Evolutionary conservation across 2,329 filamentous ascomycete species (phyloP).

Genomic region (Trichoderma semiorbis): DNA sequence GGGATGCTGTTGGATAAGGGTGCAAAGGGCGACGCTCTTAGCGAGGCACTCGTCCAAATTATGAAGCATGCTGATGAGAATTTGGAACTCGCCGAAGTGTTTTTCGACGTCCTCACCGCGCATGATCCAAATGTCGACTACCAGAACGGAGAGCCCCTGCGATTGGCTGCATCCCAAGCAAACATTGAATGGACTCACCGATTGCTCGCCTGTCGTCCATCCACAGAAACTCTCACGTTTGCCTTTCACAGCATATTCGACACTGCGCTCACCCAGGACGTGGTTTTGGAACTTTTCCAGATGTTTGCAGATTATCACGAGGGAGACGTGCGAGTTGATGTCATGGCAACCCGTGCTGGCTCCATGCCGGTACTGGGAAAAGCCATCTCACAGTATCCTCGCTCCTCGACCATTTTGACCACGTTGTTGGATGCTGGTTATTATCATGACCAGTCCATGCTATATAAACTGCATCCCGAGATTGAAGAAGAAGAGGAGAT

Average conservation of each 20-base stretch:
- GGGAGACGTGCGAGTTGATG: conserved; percentile 48
- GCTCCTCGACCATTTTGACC: conserved; percentile 50
- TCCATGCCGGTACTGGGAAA: conserved; percentile 49
- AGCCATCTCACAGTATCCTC: conserved; percentile 53
- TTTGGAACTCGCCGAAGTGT: conserved; percentile 40
- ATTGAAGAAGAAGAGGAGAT: conserved; percentile 52
- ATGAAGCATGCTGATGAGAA: conserved; percentile 42
- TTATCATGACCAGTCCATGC: conserved; percentile 54
- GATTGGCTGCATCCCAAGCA: conserved; percentile 50
- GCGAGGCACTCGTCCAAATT: conserved; percentile 43
- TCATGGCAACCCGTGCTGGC: conserved; percentile 42
- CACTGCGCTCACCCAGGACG: conserved; percentile 46
- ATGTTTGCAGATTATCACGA: conserved; percentile 50
- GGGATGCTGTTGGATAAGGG: conserved; percentile 48
- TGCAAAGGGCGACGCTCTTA: conserved; percentile 44
- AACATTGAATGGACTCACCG: conserved; percentile 47
- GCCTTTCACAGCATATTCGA: conserved; percentile 57
- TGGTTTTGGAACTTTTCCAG: conserved; percentile 47
- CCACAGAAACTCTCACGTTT: conserved; percentile 46
- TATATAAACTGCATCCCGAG: conserved; percentile 42
- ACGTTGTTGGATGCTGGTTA: conserved; percentile 55
- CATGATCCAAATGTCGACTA: conserved; percentile 48
- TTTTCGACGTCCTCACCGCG: conserved; percentile 39
- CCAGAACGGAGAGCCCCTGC: conserved; percentile 52
- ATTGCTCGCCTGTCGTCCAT: conserved; percentile 50